phyloP scores from a whole-genome alignment of 192 early-diverging fungal genomes.

The Entophlyctis luteolus region DNA sequence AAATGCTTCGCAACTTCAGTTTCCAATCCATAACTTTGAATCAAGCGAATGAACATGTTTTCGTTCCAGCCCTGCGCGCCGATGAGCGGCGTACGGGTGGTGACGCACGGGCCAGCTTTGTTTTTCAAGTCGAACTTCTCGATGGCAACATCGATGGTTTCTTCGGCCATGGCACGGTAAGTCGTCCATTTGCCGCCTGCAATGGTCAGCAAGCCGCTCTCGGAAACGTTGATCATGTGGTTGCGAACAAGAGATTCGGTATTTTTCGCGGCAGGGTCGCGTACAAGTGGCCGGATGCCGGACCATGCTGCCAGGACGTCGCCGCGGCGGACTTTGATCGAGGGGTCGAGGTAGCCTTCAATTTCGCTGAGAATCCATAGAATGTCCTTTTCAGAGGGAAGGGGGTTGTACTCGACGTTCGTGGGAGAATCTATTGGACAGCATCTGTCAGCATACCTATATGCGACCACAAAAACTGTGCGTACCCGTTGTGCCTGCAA shows the following conservation, averaged over 20 bases:
- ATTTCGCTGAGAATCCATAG: constrained; percentile 93
- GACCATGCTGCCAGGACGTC: constrained; percentile 98
- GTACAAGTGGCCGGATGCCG: constrained; percentile 92
- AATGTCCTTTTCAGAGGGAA: constrained; percentile 89
- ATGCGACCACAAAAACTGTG: background rate
- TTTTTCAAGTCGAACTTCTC: constrained; percentile 51
- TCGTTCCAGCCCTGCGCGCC: constrained; percentile 83
- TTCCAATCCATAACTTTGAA: constrained; percentile 94
- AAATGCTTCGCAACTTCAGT: constrained; percentile 87
- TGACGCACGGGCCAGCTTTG: constrained; percentile 62
- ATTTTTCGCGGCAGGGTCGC: constrained; percentile 88
- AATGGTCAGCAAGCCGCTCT: constrained; percentile 82
- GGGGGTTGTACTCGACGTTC: constrained; percentile 74
- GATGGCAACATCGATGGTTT: constrained; percentile 87
- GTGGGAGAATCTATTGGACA: constrained; percentile 72
- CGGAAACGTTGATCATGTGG: constrained; percentile 90
- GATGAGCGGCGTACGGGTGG: constrained; percentile 71
- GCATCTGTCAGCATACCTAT: background rate
- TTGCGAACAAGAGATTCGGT: constrained; percentile 91
- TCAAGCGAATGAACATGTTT: constrained; percentile 92
- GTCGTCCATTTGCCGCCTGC: constrained; percentile 99
- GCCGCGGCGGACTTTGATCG: constrained; percentile 91
- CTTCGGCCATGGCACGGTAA: constrained; percentile 93
- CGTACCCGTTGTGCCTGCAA: constrained; percentile 88
- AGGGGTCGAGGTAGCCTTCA: constrained; percentile 78